These are phyloP conservation scores for Papilionanthe hybrid DNA, from an alignment of 116 monocot genomes.

Conservation along the genomic window DNA sequence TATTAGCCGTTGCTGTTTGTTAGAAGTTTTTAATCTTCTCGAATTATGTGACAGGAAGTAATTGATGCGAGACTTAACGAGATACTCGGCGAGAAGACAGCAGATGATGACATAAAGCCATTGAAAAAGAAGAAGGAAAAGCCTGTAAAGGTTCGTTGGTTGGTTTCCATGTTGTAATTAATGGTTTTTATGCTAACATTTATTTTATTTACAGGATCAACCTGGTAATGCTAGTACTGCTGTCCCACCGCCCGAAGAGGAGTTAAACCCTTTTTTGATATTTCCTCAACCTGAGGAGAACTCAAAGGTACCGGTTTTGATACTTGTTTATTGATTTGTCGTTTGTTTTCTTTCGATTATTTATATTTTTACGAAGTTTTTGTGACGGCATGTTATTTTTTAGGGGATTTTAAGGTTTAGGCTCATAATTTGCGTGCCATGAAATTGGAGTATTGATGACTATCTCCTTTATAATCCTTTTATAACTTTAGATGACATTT, in stretches of 20 bases:
- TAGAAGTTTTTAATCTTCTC: constrained; percentile 5
- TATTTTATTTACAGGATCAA: constrained; percentile 40
- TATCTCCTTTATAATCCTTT: neutral
- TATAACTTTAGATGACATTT: neutral
- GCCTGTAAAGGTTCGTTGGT: constrained; percentile 17
- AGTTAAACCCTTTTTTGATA: constrained; percentile 83
- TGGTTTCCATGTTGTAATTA: neutral
- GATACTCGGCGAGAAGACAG: constrained; percentile 83
- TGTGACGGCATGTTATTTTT: neutral
- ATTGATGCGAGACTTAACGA: constrained; percentile 62
- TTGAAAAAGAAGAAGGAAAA: constrained; percentile 95
- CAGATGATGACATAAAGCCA: constrained; percentile 76
- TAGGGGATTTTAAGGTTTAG: neutral
- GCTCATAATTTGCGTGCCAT: neutral
- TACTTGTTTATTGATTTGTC: neutral
- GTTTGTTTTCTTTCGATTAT: neutral
- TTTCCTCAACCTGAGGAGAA: constrained; percentile 88
- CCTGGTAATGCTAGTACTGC: constrained; percentile 13
- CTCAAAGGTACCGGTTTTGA: constrained; percentile 48
- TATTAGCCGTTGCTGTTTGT: neutral
- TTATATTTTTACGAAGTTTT: neutral
- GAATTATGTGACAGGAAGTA: constrained; percentile 44
- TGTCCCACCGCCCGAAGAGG: constrained; percentile 48
- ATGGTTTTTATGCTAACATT: neutral
- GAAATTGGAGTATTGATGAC: neutral